Percentiles rank a stretch among this genome's conserved stretches.
phyloP scores from a whole-genome alignment of 306 rosid genomes.

The peach (Prunus persica) region DNA sequence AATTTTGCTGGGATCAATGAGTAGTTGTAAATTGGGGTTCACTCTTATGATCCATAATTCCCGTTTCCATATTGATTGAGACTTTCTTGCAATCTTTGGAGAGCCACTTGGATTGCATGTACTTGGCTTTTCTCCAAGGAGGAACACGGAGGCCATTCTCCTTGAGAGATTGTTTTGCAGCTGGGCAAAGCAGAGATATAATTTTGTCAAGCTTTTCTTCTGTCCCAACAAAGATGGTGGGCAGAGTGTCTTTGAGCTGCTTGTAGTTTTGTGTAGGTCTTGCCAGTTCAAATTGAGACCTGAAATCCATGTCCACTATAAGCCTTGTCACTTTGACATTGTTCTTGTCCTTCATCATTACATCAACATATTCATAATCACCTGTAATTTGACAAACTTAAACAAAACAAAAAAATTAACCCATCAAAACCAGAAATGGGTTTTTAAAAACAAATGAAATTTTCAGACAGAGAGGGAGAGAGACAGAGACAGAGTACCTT shows the following conservation, averaged over 20 bases:
- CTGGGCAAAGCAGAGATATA: conserved; percentile 57
- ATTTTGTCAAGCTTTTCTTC: conserved; percentile 51
- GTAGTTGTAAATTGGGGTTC: background rate
- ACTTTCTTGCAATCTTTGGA: conserved; percentile 36
- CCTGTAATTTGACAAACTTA: conserved; percentile 39
- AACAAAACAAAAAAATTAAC: background rate
- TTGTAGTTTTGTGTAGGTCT: conserved; percentile 56
- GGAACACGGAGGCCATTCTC: conserved; percentile 75
- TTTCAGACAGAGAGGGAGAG: background rate
- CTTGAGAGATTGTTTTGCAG: conserved; percentile 66
- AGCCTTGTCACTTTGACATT: conserved; percentile 31
- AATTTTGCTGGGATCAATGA: background rate
- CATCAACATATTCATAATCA: conserved; percentile 64
- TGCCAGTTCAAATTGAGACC: conserved; percentile 79
- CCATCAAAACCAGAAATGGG: background rate
- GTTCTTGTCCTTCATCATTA: conserved; percentile 26
- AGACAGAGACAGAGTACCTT: conserved; percentile 7
- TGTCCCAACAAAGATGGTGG: conserved; percentile 56
- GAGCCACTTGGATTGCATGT: conserved; percentile 60
- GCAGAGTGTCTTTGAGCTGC: conserved; percentile 49
- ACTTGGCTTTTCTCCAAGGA: conserved; percentile 72
- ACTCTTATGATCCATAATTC: background rate
- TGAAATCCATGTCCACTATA: conserved; percentile 70
- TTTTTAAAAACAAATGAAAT: background rate
- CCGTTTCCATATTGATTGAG: conserved; percentile 19